These are phyloP conservation scores for Podospora conica DNA, from an alignment of 495 filamentous ascomycete species.

Conservation along the genomic window DNA sequence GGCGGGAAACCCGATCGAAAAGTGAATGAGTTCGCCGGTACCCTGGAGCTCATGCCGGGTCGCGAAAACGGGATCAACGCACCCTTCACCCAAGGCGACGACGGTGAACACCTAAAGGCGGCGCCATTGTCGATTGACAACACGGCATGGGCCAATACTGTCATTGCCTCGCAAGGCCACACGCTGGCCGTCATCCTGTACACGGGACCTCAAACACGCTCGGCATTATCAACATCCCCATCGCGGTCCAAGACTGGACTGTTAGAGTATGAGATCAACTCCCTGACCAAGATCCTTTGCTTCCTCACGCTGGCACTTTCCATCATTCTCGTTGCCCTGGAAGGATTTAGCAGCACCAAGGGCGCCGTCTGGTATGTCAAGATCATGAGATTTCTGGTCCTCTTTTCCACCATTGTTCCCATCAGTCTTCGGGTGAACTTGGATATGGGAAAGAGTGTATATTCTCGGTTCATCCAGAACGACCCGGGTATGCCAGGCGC, in stretches of 20 bases:
- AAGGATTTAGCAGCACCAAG: conserved; percentile 65
- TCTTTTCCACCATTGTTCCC: conserved; percentile 98
- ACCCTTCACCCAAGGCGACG: conserved; percentile 27
- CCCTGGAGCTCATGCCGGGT: conserved; percentile 56
- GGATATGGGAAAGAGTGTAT: conserved; percentile 94
- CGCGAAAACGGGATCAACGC: conserved; percentile 28
- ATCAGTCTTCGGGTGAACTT: conserved; percentile 95
- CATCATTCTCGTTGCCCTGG: conserved; percentile 79
- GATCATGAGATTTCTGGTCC: conserved; percentile 89
- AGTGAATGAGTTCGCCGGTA: conserved; percentile 90
- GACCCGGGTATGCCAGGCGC: conserved; percentile 86
- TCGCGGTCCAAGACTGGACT: conserved; percentile 90
- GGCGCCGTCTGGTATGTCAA: conserved; percentile 79
- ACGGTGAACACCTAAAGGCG: conserved; percentile 37
- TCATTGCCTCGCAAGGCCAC: conserved; percentile 85
- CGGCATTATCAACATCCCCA: conserved; percentile 85
- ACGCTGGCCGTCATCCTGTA: conserved; percentile 88
- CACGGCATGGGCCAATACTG: conserved; percentile 97
- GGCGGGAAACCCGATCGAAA: conserved; percentile 84
- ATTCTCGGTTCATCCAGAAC: conserved; percentile 89
- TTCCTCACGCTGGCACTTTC: conserved; percentile 79
- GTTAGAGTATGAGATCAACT: conserved; percentile 94
- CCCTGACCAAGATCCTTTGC: conserved; percentile 95
- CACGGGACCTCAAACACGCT: conserved; percentile 89
- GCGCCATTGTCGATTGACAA: conserved; percentile 88